These are phyloP conservation scores for Hyphopichia khmerensis DNA, from an alignment of 1,139 yeast species.

Conservation along the genomic window DNA sequence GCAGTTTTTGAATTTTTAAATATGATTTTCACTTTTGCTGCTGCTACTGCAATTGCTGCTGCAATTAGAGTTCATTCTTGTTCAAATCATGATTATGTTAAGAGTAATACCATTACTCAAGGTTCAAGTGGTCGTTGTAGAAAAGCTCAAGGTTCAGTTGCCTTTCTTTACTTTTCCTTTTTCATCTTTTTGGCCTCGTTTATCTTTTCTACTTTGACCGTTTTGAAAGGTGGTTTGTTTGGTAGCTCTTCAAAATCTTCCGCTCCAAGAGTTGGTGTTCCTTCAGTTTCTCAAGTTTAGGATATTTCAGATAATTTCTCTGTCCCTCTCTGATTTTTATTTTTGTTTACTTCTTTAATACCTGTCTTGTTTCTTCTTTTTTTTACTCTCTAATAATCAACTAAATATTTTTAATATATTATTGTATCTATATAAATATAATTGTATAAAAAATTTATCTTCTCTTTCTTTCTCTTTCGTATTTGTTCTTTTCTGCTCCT, in stretches of 20 bases:
- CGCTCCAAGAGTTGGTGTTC: constrained; percentile 77
- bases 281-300: constrained; percentile 84
- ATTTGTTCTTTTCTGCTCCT: constrained; percentile 90
- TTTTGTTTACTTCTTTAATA: neutral
- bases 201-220: constrained; percentile 57
- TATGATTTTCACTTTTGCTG: constrained; percentile 89
- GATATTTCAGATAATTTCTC: too few relatives aligned
- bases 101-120: constrained; percentile 66
- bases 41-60: constrained; percentile 91
- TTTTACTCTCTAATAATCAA: neutral
- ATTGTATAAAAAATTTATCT: neutral
- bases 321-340: too few relatives aligned
- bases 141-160: constrained; percentile 88
- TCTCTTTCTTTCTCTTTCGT: constrained; percentile 74
- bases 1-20: constrained; percentile 80
- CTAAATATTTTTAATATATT: neutral
- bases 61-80: constrained; percentile 87
- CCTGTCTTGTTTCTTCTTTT: too few relatives aligned
- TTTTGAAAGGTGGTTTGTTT: constrained; percentile 73
- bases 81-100: constrained; percentile 61
- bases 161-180: constrained; percentile 87
- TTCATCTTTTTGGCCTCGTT: constrained; percentile 70
- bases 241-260: constrained; percentile 47
- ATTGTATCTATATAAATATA: neutral
- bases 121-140: constrained; percentile 85